phyloP scores from a whole-genome alignment of 208 protist genomes.

The Leishmania turanica region DNA sequence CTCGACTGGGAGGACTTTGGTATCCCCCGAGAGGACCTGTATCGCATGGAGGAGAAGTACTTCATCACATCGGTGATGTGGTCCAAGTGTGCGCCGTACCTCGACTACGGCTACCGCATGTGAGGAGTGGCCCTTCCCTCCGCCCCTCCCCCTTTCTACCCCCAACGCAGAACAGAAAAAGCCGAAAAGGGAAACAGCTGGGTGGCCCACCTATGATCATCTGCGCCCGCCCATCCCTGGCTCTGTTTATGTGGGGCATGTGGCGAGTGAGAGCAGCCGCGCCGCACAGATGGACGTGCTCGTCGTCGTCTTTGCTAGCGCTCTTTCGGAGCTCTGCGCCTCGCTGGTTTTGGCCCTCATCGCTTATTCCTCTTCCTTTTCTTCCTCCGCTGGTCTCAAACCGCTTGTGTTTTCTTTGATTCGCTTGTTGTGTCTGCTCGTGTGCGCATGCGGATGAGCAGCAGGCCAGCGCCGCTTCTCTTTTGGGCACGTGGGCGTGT shows the following conservation, averaged over 20 bases:
- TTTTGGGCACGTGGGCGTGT: neutral
- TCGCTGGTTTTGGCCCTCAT: neutral
- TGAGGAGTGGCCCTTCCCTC: slow-evolving; percentile 26
- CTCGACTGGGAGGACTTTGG: slow-evolving; percentile 93
- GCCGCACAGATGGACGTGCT: neutral
- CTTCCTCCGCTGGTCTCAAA: neutral
- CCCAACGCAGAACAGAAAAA: neutral
- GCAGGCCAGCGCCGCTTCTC: neutral
- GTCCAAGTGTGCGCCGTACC: slow-evolving; percentile 71
- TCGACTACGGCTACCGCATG: slow-evolving; percentile 72
- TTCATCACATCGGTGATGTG: slow-evolving; percentile 89
- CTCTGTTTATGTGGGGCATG: neutral
- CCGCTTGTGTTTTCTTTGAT: neutral
- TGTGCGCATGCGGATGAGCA: neutral
- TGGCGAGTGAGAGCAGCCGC: neutral
- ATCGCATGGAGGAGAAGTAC: slow-evolving; percentile 92
- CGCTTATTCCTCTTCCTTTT: no score
- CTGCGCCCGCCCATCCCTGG: neutral
- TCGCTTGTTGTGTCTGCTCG: neutral
- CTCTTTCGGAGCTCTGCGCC: neutral
- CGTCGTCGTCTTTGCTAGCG: neutral
- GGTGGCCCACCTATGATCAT: neutral
- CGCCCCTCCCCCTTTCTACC: neutral
- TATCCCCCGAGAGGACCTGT: slow-evolving; percentile 89
- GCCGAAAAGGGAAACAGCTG: neutral